phyloP scores from a whole-genome alignment of 352 stramenopile genomes.

The Phytophthora pluvialis region DNA sequence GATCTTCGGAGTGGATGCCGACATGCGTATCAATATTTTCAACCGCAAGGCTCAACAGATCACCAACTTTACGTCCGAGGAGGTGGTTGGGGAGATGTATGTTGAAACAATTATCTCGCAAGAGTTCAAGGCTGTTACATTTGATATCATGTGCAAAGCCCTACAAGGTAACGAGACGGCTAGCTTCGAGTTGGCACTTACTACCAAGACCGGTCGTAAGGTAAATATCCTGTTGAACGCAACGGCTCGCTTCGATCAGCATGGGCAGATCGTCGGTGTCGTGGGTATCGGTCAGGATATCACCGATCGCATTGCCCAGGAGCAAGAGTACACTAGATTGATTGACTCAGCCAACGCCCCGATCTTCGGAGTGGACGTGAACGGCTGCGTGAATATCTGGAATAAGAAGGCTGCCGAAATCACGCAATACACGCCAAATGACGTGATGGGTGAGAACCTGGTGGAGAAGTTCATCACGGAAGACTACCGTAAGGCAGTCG shows the following conservation, averaged over 20 bases:
- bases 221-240: constrained; percentile 50
- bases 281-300: constrained; percentile 79
- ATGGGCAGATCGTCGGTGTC: constrained; percentile 58
- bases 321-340: constrained; percentile 77
- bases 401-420: constrained; percentile 77
- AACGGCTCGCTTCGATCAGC: constrained; percentile 58
- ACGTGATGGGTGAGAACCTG: constrained; percentile 47
- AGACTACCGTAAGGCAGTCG: constrained; percentile 30
- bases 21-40: constrained; percentile 83
- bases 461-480: constrained; percentile 36
- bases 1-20: constrained; percentile 63
- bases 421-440: constrained; percentile 50
- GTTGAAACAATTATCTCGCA: constrained; percentile 16
- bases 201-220: constrained; percentile 39
- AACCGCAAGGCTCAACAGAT: constrained; percentile 76
- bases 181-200: constrained; percentile 41
- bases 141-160: constrained; percentile 30
- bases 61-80: constrained; percentile 49
- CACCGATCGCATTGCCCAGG: constrained; percentile 77
- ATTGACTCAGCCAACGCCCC: constrained; percentile 68
- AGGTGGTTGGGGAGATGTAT: constrained; percentile 15
- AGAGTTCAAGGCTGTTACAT: constrained; percentile 6
- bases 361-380: constrained; percentile 73
- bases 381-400: constrained; percentile 73
- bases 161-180: constrained; percentile 50